Base-by-base conservation (phyloP, 192 early-diverging fungal species). In the Rhizoclosmatium sp. region DNA sequence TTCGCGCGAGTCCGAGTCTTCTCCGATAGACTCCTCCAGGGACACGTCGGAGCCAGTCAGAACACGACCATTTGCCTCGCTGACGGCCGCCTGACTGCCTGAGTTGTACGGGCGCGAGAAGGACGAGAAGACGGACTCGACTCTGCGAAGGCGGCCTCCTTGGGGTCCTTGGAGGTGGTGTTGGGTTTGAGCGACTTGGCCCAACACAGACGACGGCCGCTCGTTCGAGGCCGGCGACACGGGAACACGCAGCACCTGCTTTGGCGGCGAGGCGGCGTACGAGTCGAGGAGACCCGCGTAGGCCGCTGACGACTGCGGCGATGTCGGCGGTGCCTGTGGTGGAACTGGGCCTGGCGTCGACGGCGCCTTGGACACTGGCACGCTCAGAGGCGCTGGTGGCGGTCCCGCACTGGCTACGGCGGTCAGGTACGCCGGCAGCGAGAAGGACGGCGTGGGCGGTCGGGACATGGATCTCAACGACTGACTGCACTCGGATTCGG, bases 91-190 rank as follows among this genome's bases (percentile, higher is more conserved):
- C 45, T 64, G 73, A 9, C 59, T 46, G 48, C 61, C 73, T 10
- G 51, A 59, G 23, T 58, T 10, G 42, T 71, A 71, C 3, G 73
- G 61, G 7, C 61, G 58, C 44, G 73, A 75, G 59, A 75, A 75
- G 31, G 21, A 10, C 45, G 67, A 41, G 31, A 42, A 21, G 40
- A 65, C 56, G 56, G n/a, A 58, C 12, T 14, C 14, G 56, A 58
- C 56, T 14, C 56, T 58, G 56, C 56, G 56, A 58, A 58, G n/a
- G n/a, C 14, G 56, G 12, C 14, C 56, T 0, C 14, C 56, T 58
- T 16, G 56, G 14, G 1, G 56, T 21, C 56, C 12, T 58, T 21
- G 56, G 14, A 21, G n/a, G 56, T 58, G 12, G 56, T 14, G 12
- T 58, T 14, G 56, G 56, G 31, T 31, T 31, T 31, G 31, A 31